phyloP scores from a whole-genome alignment of 2,329 filamentous ascomycete species.

The Apiospora saccharicola region DNA sequence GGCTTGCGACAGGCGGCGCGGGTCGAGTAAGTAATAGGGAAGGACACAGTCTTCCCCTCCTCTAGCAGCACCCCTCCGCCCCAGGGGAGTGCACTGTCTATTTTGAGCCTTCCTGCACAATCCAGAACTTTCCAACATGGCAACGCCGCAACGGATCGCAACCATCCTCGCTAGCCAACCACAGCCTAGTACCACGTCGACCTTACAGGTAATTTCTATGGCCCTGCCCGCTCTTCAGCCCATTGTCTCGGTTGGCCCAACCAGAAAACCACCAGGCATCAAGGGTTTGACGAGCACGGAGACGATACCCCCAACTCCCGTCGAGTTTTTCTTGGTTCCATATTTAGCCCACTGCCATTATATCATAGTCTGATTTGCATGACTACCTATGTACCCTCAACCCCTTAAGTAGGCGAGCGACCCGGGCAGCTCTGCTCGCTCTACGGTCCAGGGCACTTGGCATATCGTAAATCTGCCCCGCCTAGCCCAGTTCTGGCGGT shows the following conservation, averaged over 20 bases:
- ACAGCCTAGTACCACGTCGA: neutral
- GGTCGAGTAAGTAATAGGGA: conserved; percentile 6
- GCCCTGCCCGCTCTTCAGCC: neutral
- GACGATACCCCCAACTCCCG: neutral
- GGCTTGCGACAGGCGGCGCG: conserved; percentile 11
- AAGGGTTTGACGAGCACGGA: neutral
- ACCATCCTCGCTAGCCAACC: neutral
- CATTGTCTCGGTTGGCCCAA: neutral
- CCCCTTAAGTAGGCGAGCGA: neutral
- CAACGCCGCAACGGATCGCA: conserved; percentile 4
- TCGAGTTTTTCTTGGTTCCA: conserved; percentile 17
- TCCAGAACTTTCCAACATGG: conserved; percentile 30
- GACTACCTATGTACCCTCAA: neutral
- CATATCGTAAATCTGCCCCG: conserved; percentile 20
- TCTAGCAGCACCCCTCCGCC: conserved; percentile 26
- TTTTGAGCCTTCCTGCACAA: conserved; percentile 24
- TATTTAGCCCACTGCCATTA: conserved; percentile 15
- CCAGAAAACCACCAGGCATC: neutral
- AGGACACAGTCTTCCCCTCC: conserved; percentile 26
- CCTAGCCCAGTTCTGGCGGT: conserved; percentile 7
- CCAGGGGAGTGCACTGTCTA: conserved; percentile 10
- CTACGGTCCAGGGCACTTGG: conserved; percentile 4
- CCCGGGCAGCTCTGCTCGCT: neutral
- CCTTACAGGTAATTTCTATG: neutral
- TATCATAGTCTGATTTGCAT: conserved; percentile 10